These are phyloP conservation scores for Miscanthus lutarioriparius DNA, from an alignment of 176 grass and related monocot species.

Conservation along the genomic window DNA sequence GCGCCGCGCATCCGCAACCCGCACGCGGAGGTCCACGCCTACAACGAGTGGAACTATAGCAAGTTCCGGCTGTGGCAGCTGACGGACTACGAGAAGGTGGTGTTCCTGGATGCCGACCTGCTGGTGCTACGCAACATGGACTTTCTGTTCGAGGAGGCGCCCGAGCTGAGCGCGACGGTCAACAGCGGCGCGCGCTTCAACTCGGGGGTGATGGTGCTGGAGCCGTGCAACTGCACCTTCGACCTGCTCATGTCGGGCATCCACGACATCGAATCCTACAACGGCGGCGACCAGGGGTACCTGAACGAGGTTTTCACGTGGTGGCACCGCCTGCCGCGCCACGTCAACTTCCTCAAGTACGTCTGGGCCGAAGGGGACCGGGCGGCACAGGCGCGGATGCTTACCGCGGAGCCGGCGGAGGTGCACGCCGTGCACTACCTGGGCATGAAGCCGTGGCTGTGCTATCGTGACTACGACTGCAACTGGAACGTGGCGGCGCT, in stretches of 20 bases:
- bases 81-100: constrained; percentile 66
- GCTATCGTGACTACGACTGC: constrained; percentile 81
- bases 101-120: constrained; percentile 80
- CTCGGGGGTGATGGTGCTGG: constrained; percentile 78
- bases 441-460: constrained; percentile 72
- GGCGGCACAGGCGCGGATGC: constrained; percentile 34
- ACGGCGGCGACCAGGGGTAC: constrained; percentile 94
- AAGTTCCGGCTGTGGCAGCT: constrained; percentile 92
- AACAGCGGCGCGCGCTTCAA: constrained; percentile 64
- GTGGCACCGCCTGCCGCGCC: constrained; percentile 87
- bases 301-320: constrained; percentile 94
- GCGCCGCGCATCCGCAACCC: constrained; percentile 71
- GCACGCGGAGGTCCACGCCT: constrained; percentile 45
- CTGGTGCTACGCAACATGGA: constrained; percentile 66
- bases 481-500: constrained; percentile 57
- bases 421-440: constrained; percentile 66
- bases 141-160: constrained; percentile 50
- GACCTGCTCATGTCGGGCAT: constrained; percentile 59
- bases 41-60: constrained; percentile 93
- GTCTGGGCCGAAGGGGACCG: constrained; percentile 36
- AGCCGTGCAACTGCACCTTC: constrained; percentile 78
- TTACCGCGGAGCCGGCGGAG: constrained; percentile 27
- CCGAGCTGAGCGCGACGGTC: constrained; percentile 60
- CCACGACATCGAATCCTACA: constrained; percentile 69
- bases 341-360: constrained; percentile 65